phyloP scores from a whole-genome alignment of 768 basidiomycete species.

The Paxillus involutus region DNA sequence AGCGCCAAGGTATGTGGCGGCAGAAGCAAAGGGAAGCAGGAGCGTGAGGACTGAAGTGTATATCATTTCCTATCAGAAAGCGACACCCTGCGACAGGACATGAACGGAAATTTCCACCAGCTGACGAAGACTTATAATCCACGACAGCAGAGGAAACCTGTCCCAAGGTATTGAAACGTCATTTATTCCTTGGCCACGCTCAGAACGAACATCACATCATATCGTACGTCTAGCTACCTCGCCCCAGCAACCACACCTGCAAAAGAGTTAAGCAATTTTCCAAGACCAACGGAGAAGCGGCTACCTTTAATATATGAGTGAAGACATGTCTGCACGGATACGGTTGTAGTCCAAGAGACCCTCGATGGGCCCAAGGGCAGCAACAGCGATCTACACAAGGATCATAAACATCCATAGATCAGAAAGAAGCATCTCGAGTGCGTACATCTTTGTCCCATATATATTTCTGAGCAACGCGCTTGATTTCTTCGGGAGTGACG shows the following conservation, averaged over 20 bases:
- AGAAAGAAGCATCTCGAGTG: conserved; percentile 26
- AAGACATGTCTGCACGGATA: conserved; percentile 79
- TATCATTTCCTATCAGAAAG: too few species aligned
- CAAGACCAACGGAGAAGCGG: neutral
- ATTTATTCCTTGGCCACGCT: conserved; percentile 22
- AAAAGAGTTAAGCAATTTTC: neutral
- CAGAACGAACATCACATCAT: conserved; percentile 12
- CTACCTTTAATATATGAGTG: conserved; percentile 60
- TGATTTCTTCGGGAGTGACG: conserved; percentile 85
- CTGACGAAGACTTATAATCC: neutral
- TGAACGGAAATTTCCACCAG: too few species aligned
- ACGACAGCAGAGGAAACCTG: neutral
- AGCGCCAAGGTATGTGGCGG: too few species aligned
- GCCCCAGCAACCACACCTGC: neutral
- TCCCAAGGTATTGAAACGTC: conserved; percentile 9
- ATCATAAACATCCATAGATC: neutral
- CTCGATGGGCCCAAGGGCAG: conserved; percentile 78
- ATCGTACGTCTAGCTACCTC: conserved; percentile 18
- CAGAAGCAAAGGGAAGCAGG: too few species aligned
- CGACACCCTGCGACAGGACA: too few species aligned
- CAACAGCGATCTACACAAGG: conserved; percentile 67
- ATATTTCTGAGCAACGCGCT: conserved; percentile 93
- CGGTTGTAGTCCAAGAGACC: conserved; percentile 71
- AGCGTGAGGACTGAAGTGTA: too few species aligned
- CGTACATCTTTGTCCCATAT: conserved; percentile 93